Percentiles rank a stretch among this genome's conserved stretches.
These are phyloP conservation scores for Phytophthora idaei DNA, from an alignment of 352 stramenopile genomes.

Conservation along the genomic window DNA sequence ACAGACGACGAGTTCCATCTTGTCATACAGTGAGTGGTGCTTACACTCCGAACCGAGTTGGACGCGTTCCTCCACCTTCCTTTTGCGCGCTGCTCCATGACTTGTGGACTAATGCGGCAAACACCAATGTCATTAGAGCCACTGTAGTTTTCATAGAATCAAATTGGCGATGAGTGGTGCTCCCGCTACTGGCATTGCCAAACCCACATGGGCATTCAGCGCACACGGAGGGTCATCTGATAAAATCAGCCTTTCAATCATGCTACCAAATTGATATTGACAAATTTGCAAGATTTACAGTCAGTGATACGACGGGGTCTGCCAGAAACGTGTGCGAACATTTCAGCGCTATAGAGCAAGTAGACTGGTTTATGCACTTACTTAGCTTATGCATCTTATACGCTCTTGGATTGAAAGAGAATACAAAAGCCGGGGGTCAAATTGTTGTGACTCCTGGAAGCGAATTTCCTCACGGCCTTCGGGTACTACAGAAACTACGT, in stretches of 20 bases:
- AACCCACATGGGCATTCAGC: conserved; percentile 1
- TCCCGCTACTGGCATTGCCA: conserved; percentile 6
- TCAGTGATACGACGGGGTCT: conserved; percentile 7
- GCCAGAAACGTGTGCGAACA: background rate
- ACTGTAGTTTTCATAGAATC: conserved; percentile 8
- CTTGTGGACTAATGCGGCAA: conserved; percentile 9
- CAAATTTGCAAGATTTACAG: background rate
- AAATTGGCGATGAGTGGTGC: background rate
- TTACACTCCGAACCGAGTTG: background rate
- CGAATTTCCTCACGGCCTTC: background rate
- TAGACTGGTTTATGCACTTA: conserved; percentile 14
- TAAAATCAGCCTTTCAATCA: background rate
- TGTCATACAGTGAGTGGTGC: background rate
- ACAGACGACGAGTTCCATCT: background rate
- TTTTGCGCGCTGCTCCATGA: conserved; percentile 8
- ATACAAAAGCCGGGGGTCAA: background rate
- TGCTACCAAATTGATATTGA: conserved; percentile 11
- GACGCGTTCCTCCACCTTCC: background rate
- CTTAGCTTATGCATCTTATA: conserved; percentile 9
- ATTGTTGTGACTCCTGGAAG: conserved; percentile 7
- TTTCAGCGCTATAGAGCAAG: conserved; percentile 6
- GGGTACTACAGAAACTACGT: conserved; percentile 4
- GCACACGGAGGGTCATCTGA: background rate
- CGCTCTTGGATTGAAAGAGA: conserved; percentile 10
- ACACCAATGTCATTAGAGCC: conserved; percentile 10